These are phyloP conservation scores for Alnus glutinosa DNA, from an alignment of 306 rosid genomes.

Conservation along the genomic window DNA sequence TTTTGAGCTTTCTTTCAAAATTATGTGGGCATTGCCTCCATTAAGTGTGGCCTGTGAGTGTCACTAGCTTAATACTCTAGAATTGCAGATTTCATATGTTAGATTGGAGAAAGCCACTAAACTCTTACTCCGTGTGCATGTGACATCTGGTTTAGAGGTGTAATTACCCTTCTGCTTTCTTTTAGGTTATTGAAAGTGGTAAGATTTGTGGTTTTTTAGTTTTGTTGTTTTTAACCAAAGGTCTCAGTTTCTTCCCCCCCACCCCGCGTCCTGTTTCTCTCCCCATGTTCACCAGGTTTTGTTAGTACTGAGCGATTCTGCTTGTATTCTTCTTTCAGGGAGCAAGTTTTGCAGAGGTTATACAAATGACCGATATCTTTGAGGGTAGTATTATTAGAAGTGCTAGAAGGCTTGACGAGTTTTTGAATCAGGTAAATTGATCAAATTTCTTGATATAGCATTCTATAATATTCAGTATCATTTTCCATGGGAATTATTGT, in stretches of 20 bases:
- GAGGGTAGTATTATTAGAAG: constrained; percentile 96
- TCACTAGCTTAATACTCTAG: background rate
- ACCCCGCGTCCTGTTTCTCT: background rate
- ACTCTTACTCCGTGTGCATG: too few relatives aligned
- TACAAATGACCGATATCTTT: constrained; percentile 95
- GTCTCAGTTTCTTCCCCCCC: background rate
- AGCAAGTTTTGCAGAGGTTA: constrained; percentile 78
- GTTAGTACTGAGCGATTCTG: constrained; percentile 17
- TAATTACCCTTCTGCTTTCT: background rate
- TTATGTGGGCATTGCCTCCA: background rate
- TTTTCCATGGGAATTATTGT: background rate
- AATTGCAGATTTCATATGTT: background rate
- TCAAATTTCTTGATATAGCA: background rate
- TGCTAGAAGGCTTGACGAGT: constrained; percentile 97
- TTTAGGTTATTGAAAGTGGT: background rate
- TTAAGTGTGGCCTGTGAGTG: background rate
- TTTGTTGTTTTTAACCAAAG: background rate
- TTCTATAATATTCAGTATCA: background rate
- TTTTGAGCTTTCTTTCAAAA: background rate
- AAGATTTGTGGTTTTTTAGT: background rate
- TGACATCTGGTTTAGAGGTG: background rate
- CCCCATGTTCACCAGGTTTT: background rate
- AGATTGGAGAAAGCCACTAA: background rate
- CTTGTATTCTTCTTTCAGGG: constrained; percentile 52
- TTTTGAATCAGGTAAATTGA: constrained; percentile 76